These are phyloP conservation scores for Tuber brumale DNA, from an alignment of 495 filamentous ascomycete species.

Conservation along the genomic window DNA sequence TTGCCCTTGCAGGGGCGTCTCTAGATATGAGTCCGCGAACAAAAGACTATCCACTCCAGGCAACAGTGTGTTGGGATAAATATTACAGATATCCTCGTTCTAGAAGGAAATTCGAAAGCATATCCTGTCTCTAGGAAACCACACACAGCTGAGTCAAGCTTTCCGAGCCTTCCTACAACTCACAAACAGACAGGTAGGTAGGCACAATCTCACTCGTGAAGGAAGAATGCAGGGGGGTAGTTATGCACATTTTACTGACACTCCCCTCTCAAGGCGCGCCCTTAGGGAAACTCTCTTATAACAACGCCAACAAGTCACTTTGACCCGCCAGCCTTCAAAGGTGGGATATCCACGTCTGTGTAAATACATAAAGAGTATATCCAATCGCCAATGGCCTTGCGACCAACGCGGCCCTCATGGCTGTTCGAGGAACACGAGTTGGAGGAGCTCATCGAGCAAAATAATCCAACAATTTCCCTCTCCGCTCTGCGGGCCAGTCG, in stretches of 20 bases:
- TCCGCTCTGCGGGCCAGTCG: conserved; percentile 14
- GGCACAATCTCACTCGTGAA: not conserved
- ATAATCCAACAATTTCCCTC: conserved; percentile 13
- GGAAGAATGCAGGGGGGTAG: not conserved
- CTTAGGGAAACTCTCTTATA: not conserved
- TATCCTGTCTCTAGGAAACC: not conserved
- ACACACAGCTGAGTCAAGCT: not conserved
- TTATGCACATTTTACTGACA: not conserved
- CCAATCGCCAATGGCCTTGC: conserved; percentile 6
- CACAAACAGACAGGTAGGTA: not conserved
- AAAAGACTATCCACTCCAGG: not conserved
- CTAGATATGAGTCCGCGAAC: not conserved
- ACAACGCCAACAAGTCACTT: not conserved
- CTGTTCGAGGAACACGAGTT: conserved; percentile 14
- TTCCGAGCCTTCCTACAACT: not conserved
- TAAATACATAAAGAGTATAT: not conserved
- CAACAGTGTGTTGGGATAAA: not conserved
- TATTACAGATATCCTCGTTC: not conserved
- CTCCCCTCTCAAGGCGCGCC: not conserved
- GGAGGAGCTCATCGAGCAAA: conserved; percentile 19
- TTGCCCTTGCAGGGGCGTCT: not conserved
- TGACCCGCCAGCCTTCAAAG: not conserved
- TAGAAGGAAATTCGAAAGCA: not conserved
- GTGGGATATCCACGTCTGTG: not conserved
- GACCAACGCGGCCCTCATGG: conserved; percentile 28